phyloP scores from a whole-genome alignment of 805 yeast species.

The Saturnispora mendoncae region DNA sequence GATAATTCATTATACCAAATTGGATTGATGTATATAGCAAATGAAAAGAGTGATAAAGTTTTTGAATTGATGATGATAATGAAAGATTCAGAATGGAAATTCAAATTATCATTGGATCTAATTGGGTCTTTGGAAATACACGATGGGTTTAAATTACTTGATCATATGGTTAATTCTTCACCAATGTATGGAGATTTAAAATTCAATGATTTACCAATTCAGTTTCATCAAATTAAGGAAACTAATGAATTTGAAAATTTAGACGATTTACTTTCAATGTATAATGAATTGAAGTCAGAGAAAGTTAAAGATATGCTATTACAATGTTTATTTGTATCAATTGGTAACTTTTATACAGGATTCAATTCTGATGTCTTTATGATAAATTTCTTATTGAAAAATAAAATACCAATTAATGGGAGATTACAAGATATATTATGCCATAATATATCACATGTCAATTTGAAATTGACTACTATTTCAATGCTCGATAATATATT shows the following conservation, averaged over 20 bases:
- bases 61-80: conserved; percentile 9
- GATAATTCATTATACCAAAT: conserved; percentile 5
- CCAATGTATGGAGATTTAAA: neutral
- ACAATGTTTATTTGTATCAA: conserved; percentile 16
- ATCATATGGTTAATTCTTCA: neutral
- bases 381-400: conserved; percentile 9
- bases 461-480: conserved; percentile 18
- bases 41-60: conserved; percentile 10
- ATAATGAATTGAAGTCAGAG: conserved; percentile 1
- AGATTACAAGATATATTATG: conserved; percentile 16
- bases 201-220: conserved; percentile 10
- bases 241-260: conserved; percentile 12
- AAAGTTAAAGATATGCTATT: conserved; percentile 14
- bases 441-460: conserved; percentile 14
- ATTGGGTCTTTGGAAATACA: conserved; percentile 9
- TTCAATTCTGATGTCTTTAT: conserved; percentile 15
- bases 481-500: conserved; percentile 12
- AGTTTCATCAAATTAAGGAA: conserved; percentile 8
- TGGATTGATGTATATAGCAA: conserved; percentile 8
- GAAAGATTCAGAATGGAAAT: conserved; percentile 4
- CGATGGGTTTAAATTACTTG: conserved; percentile 6
- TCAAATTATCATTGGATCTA: conserved; percentile 8
- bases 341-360: conserved; percentile 15
- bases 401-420: conserved; percentile 9
- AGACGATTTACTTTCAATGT: neutral